Evolutionary conservation across 495 filamentous ascomycete genomes (phyloP).

Genomic region (Alectoria sarmentosa): DNA sequence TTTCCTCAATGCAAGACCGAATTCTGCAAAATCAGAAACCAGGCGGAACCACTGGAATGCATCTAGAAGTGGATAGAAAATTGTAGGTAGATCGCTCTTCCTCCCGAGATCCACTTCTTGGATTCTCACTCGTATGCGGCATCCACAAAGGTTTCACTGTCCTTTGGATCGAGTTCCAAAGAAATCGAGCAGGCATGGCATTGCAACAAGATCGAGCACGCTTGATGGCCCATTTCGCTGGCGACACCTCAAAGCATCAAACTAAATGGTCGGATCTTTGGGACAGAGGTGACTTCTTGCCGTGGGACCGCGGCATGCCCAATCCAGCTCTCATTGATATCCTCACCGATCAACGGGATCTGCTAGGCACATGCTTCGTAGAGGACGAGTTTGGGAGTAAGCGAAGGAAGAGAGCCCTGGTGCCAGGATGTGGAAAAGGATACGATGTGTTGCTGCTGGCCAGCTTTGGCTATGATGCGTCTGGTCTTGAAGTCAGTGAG

Average conservation of each 20-base stretch:
- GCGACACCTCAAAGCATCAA: slow-evolving; percentile 29
- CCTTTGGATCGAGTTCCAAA: background rate
- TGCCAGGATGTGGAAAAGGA: slow-evolving; percentile 70
- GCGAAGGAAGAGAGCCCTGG: slow-evolving; percentile 45
- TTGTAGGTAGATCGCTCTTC: background rate
- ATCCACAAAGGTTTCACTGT: background rate
- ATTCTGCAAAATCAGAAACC: background rate
- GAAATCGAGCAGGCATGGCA: background rate
- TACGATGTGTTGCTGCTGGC: slow-evolving; percentile 68
- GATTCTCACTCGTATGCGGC: background rate
- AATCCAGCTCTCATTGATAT: slow-evolving; percentile 61
- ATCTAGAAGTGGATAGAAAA: background rate
- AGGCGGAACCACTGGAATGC: background rate
- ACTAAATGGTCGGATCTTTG: slow-evolving; percentile 58
- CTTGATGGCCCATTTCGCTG: slow-evolving; percentile 29
- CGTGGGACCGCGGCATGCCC: slow-evolving; percentile 61
- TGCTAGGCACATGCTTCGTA: slow-evolving; percentile 39
- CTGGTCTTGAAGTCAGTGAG: slow-evolving; percentile 60
- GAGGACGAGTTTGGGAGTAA: slow-evolving; percentile 26
- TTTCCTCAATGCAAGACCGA: too few species aligned
- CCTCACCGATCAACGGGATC: slow-evolving; percentile 40
- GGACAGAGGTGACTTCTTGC: slow-evolving; percentile 52
- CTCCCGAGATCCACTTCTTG: too few species aligned
- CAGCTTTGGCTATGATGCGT: slow-evolving; percentile 63
- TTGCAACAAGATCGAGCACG: slow-evolving; percentile 24